phyloP scores from a whole-genome alignment of 768 basidiomycete genomes.

The Mycena kentingensis region DNA sequence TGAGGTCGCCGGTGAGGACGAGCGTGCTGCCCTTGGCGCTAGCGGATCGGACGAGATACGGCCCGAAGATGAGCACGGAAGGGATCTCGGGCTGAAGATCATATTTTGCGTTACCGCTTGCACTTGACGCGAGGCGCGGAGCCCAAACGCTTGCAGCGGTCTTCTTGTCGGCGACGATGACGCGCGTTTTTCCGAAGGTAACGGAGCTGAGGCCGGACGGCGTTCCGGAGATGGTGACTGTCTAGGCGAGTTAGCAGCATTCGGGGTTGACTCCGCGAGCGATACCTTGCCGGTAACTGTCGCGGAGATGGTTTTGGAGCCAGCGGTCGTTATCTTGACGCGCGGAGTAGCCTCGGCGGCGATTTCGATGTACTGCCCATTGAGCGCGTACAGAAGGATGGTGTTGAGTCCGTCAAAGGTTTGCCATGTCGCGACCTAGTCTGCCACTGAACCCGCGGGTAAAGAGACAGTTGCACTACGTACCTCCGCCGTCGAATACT shows the following conservation, averaged over 20 bases:
- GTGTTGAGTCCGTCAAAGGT: constrained; percentile 40
- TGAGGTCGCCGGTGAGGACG: constrained; percentile 54
- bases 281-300: constrained; percentile 21
- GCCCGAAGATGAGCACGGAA: constrained; percentile 36
- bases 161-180: constrained; percentile 60
- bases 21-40: constrained; percentile 27
- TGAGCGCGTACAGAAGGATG: constrained; percentile 40
- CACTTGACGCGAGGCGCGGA: constrained; percentile 44
- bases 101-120: constrained; percentile 28
- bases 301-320: constrained; percentile 28
- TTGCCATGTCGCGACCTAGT: constrained; percentile 41
- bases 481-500: constrained; percentile 67
- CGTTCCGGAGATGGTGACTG: constrained; percentile 46
- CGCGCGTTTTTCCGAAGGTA: constrained; percentile 45
- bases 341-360: constrained; percentile 14
- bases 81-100: constrained; percentile 31
- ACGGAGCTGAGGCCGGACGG: constrained; percentile 42
- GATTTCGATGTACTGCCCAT: constrained; percentile 39
- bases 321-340: constrained; percentile 22
- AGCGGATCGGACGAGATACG: constrained; percentile 38
- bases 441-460: no score
- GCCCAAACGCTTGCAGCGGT: constrained; percentile 64
- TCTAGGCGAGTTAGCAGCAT: constrained; percentile 19
- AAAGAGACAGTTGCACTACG: no score
- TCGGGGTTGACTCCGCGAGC: background rate